Base-by-base conservation (phyloP, 352 stramenopile species). In the Aphanomyces stellatus region DNA sequence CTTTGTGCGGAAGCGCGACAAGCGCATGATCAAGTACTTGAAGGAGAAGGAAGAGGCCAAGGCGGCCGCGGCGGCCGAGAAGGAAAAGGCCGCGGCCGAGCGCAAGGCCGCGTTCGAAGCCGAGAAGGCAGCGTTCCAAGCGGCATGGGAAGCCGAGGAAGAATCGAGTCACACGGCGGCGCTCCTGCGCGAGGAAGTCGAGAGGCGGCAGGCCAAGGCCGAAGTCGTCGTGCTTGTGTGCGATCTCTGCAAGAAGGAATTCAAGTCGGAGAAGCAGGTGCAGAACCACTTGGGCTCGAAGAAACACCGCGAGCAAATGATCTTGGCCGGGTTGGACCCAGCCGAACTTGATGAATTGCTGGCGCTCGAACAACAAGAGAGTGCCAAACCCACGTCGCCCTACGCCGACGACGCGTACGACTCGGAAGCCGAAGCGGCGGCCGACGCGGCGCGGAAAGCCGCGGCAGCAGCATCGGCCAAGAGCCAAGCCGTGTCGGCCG, bases 261-360 rank as follows among this genome's bases (percentile, higher is more conserved):
- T 94, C 74, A 92, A 90, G 75, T 91, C 84, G 5, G 65, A 76
- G 28, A 93, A 93, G 68, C 86, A 94, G 67, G 73, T 93, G 24
- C 69, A 87, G 42, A 92, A 91, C 67, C 84, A 94, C 65, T 61
- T 92, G 0, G 77, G 69, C 28, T 91, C 82, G 3, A 94, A 91
- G 51, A 94, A 92, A 57, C 86, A 94, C 56, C 80, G 77, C 27
- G 86, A 91, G 24, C 87, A 80, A 69, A 85, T 91, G 61, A 42
- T 63, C 33, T 19, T 43, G 55, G 34, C 30, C 6, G 55, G 55
- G 30, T 19, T 63, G 10, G 55, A 63, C 40, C 55, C 55, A 33
- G 22, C 17, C 22, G 27, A 51, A 34, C 40, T 63, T 7, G 55
- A 63, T 22, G 55, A 63, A 51, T 33, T 63, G 40, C 33, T 51